Percentiles rank a stretch among this genome's conserved stretches.
Conservation (phyloP, 768 basidiomycete genomes). For the Boletus subcaerulescens region DNA sequence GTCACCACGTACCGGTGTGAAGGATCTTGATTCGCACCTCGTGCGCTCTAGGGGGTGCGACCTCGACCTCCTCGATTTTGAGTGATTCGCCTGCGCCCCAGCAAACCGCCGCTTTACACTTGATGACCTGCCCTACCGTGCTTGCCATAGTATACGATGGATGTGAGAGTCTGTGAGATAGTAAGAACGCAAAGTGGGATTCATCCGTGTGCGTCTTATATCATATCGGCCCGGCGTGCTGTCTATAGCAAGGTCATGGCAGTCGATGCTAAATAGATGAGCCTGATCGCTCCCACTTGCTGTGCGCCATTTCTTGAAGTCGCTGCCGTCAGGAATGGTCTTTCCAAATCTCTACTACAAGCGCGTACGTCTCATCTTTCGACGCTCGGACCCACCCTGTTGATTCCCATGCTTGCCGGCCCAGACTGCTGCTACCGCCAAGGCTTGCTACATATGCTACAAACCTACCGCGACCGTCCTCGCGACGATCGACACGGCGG, state of each 20-base stretch:
- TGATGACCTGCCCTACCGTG: conserved; percentile 74
- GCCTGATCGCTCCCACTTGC: not conserved
- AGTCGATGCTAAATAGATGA: not conserved
- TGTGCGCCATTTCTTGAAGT: not conserved
- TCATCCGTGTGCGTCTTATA: not conserved
- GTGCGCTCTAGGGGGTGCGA: conserved; percentile 83
- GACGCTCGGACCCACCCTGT: not conserved
- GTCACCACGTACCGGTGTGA: conserved; percentile 65
- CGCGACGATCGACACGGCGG: conserved; percentile 76
- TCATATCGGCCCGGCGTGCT: not conserved
- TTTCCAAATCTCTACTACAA: conserved; percentile 89
- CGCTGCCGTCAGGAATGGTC: conserved; percentile 44
- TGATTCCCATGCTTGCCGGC: not conserved
- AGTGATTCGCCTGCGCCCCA: conserved; percentile 91
- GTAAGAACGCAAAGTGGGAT: conserved; percentile 4
- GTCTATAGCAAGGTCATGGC: no score
- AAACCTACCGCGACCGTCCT: conserved; percentile 82
- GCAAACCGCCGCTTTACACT: conserved; percentile 91
- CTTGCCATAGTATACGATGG: conserved; percentile 52
- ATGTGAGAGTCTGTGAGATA: conserved; percentile 24
- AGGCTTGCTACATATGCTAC: conserved; percentile 75
- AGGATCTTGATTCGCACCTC: conserved; percentile 95
- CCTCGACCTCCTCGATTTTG: conserved; percentile 88
- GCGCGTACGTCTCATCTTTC: conserved; percentile 52
- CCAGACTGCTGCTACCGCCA: conserved; percentile 77